Evolutionary conservation across 1,284 basidiomycete genomes (phyloP).

Genomic region (Cryptococcus amylolentus): DNA sequence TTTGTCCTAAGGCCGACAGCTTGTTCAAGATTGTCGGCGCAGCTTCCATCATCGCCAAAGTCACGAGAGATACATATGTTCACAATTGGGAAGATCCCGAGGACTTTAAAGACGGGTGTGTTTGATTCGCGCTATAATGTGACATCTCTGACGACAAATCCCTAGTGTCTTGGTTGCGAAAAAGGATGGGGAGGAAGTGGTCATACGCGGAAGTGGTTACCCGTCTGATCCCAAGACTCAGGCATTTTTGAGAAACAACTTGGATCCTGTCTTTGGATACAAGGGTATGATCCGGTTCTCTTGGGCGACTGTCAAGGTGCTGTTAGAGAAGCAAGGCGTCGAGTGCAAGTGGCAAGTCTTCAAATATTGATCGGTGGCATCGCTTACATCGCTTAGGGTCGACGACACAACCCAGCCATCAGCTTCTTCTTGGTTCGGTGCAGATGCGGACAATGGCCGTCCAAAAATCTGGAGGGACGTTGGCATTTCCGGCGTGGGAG

Average conservation of each 20-base stretch:
- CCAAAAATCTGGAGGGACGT: slow-evolving; percentile 68
- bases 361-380: not conserved
- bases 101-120: slow-evolving; percentile 18
- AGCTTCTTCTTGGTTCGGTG: slow-evolving; percentile 68
- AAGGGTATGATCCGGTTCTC: slow-evolving; percentile 89
- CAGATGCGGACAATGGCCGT: slow-evolving; percentile 63
- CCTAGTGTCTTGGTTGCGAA: not conserved
- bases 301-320: slow-evolving; percentile 88
- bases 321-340: slow-evolving; percentile 76
- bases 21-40: slow-evolving; percentile 96
- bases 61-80: slow-evolving; percentile 83
- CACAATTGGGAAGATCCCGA: slow-evolving; percentile 68
- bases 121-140: not conserved
- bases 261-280: slow-evolving; percentile 90
- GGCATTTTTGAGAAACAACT: slow-evolving; percentile 69
- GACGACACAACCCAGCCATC: slow-evolving; percentile 71
- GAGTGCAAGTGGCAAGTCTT: slow-evolving; percentile 68
- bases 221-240: slow-evolving; percentile 94
- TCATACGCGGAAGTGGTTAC: slow-evolving; percentile 70
- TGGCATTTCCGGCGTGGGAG: slow-evolving; percentile 63
- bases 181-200: slow-evolving; percentile 18
- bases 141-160: not conserved
- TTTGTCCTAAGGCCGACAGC: slow-evolving; percentile 88
- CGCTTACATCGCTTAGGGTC: slow-evolving; percentile 54
- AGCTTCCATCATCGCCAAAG: slow-evolving; percentile 94